phyloP scores from a whole-genome alignment of 2,329 filamentous ascomycete species.

The Lachnum nothofagi region DNA sequence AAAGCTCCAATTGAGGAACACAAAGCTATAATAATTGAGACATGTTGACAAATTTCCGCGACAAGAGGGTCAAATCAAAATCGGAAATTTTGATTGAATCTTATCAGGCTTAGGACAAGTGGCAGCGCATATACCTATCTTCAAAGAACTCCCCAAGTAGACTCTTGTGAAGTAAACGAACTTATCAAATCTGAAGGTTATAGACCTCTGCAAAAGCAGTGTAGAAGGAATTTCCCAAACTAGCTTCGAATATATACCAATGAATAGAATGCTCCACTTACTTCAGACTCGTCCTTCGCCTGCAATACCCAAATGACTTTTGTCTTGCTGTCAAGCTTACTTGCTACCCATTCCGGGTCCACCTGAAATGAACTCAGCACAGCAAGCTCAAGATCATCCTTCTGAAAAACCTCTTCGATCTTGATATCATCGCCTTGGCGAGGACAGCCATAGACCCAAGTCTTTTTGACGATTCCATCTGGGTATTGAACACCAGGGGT shows the following conservation, averaged over 20 bases:
- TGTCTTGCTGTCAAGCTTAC: slow-evolving; percentile 60
- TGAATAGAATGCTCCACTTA: slow-evolving; percentile 32
- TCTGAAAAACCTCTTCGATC: slow-evolving; percentile 80
- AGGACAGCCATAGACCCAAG: slow-evolving; percentile 62
- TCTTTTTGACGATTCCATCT: slow-evolving; percentile 70
- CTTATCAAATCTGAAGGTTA: no score
- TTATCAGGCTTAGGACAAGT: no score
- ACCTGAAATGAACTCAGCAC: slow-evolving; percentile 84
- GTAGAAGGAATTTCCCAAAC: no score
- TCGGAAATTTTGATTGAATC: no score
- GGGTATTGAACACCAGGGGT: slow-evolving; percentile 30
- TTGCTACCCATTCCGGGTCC: slow-evolving; percentile 54
- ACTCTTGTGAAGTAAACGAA: no score
- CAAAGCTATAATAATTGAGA: no score
- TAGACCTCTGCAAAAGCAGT: no score
- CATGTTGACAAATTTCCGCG: no score
- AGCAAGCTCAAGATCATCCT: slow-evolving; percentile 64
- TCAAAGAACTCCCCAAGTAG: no score
- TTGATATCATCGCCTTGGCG: slow-evolving; percentile 69
- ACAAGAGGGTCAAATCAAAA: no score
- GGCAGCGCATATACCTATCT: no score
- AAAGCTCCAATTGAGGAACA: no score
- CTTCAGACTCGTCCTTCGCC: slow-evolving; percentile 48
- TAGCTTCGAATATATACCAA: background rate
- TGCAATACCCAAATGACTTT: slow-evolving; percentile 58